Evolutionary conservation across 1,284 basidiomycete species (phyloP).

Genomic region (Megacollybia platyphylla): DNA sequence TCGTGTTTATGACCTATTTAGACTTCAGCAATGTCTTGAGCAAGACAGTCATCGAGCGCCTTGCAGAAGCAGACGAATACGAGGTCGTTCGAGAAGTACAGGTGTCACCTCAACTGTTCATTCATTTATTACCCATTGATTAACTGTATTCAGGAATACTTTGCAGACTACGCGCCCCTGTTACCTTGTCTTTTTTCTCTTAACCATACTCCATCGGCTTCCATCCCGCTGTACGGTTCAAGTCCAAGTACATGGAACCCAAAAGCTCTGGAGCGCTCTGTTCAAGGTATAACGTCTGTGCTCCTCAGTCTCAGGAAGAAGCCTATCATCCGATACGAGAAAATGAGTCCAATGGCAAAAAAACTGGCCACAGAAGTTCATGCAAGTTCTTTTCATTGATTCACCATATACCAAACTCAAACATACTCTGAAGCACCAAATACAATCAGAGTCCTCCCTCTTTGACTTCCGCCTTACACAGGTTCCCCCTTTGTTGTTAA

Average conservation of each 20-base stretch:
- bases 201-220: conserved; percentile 57
- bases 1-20: conserved; percentile 18
- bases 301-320: conserved; percentile 94
- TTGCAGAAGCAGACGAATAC: conserved; percentile 92
- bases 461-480: conserved; percentile 74
- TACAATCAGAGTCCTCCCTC: conserved; percentile 57
- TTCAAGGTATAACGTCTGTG: conserved; percentile 79
- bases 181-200: conserved; percentile 84
- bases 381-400: conserved; percentile 25
- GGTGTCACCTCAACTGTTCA: conserved; percentile 29
- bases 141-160: conserved; percentile 63
- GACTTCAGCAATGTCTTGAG: conserved; percentile 93
- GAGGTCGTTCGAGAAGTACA: conserved; percentile 96
- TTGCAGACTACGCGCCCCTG: conserved; percentile 87
- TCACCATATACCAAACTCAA: conserved; percentile 5
- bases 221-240: conserved; percentile 58
- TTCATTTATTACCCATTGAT: conserved; percentile 3
- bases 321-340: conserved; percentile 89
- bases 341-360: conserved; percentile 85
- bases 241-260: conserved; percentile 58
- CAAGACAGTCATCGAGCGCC: conserved; percentile 84
- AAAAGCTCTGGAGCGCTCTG: conserved; percentile 65
- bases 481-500: conserved; percentile 62
- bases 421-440: conserved; percentile 38
- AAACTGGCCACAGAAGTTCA: conserved; percentile 82